Percentiles rank a stretch among this genome's conserved stretches.
Conservation (phyloP, 208 protist genomes). For the Tritrichomonas musculus region DNA sequence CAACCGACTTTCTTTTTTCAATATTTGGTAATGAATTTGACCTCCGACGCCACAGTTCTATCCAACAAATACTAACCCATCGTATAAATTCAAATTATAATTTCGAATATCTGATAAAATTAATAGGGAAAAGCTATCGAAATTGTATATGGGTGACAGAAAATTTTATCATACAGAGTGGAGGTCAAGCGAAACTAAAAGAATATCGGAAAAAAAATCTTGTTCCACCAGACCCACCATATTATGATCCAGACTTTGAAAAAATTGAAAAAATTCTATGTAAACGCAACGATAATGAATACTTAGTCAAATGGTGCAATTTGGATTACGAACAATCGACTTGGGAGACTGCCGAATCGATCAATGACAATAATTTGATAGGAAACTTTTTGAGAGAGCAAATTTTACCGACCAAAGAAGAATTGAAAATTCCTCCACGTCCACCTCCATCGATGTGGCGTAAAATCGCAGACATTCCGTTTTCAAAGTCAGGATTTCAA, state of each 20-base stretch:
- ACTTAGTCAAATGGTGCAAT: background rate
- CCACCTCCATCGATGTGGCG: background rate
- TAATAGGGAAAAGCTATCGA: background rate
- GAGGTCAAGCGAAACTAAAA: background rate
- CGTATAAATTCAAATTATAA: too few relatives aligned
- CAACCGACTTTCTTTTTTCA: too few relatives aligned
- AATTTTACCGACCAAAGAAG: background rate
- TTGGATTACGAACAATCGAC: background rate
- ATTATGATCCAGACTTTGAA: conserved; percentile 5
- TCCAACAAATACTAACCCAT: too few relatives aligned
- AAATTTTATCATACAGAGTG: background rate
- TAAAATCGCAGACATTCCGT: too few relatives aligned
- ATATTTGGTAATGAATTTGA: too few relatives aligned
- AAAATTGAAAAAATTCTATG: background rate
- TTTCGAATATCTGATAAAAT: background rate
- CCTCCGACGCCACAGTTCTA: too few relatives aligned
- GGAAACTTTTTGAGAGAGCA: too few relatives aligned
- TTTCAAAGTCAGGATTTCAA: too few relatives aligned
- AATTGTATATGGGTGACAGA: background rate
- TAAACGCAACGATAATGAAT: background rate
- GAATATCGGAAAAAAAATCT: background rate
- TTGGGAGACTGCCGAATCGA: background rate
- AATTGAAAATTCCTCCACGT: background rate
- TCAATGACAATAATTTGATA: too few relatives aligned
- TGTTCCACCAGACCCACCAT: background rate